Evolutionary conservation across 2,329 filamentous ascomycete genomes (phyloP), one percentile per base, ranked within the genome.

Genomic region (Alternaria consortialis): DNA sequence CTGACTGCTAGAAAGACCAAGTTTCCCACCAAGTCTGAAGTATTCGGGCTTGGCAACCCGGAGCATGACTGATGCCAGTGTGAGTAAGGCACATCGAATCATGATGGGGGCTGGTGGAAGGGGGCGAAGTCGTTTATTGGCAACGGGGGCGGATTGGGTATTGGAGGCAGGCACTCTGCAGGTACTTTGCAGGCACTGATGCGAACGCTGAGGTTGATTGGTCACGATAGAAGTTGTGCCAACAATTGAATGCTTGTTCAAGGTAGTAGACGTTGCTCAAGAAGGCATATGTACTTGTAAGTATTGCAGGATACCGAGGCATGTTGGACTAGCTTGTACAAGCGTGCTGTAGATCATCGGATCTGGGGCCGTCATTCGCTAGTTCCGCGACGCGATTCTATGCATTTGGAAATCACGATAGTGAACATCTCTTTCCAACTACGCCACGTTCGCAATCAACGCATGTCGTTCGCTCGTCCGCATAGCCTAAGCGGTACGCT

Each of bases 401-500:
- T 43, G 34, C 34, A 23, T 32, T 32, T 42, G 58, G 51, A 48
- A 57, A 47, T 42, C 31, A 46, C 37, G 29, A 53, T 43, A 27
- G n/a, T 7, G 40, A 47, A 50, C 25, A n/a, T 39, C 17, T 15
- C 39, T 44, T 34, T 9, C 25, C 40, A 23, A 55, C 56, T 25
- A 57, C 48, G 39, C 56, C 37, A 55, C 53, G 8, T 31, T 44
- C 23, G 47, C 52, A 47, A 20, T 31, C 13, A 55, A 68, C 71
- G 70, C 64, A 77, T 76, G 77, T 66, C 73, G 64, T 56, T 64
- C 61, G 71, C 76, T 67, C 73, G 70, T 66, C 57, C 62, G 51
- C 42, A 62, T 60, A 70, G 65, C 62, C 61, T 76, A 44, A 70
- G 70, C 54, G 74, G 74, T 51, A 80, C 78, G 31, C 69, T 81